Conservation (phyloP, 495 filamentous ascomycete species). For the Penicillium manginii region DNA sequence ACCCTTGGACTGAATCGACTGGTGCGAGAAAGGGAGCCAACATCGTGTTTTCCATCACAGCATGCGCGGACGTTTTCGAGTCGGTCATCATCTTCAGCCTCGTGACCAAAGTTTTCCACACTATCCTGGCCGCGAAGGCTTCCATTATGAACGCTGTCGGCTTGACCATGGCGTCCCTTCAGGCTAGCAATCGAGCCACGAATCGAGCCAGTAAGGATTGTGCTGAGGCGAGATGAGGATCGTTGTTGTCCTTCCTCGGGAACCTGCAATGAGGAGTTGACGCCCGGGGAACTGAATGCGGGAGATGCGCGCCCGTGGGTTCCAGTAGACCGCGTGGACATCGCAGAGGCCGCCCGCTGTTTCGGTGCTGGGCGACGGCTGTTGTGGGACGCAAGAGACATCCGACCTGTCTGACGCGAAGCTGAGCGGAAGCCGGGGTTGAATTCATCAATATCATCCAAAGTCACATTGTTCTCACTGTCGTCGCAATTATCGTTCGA, state of each 20-base stretch:
- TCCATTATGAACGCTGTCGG: slow-evolving; percentile 66
- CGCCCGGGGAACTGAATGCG: slow-evolving; percentile 45
- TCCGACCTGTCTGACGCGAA: slow-evolving; percentile 58
- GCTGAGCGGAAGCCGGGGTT: slow-evolving; percentile 68
- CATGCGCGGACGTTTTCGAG: slow-evolving; percentile 96
- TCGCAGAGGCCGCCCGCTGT: slow-evolving; percentile 50
- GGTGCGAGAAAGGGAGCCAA: slow-evolving; percentile 51
- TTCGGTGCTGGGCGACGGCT: slow-evolving; percentile 65
- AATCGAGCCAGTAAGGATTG: slow-evolving; percentile 48
- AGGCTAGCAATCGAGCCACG: slow-evolving; percentile 49
- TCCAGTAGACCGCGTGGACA: slow-evolving; percentile 49
- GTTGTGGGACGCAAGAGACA: slow-evolving; percentile 82
- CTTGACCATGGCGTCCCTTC: slow-evolving; percentile 41
- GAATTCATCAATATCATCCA: slow-evolving; percentile 88
- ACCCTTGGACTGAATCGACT: slow-evolving; percentile 48
- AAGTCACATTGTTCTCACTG: slow-evolving; percentile 62
- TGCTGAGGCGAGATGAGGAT: slow-evolving; percentile 49
- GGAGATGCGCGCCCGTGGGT: slow-evolving; percentile 48
- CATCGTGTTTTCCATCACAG: slow-evolving; percentile 82
- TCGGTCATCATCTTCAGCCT: slow-evolving; percentile 73
- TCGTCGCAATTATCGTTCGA: slow-evolving; percentile 61
- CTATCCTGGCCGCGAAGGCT: slow-evolving; percentile 71
- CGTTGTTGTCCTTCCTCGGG: slow-evolving; percentile 40
- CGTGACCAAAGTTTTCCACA: slow-evolving; percentile 76
- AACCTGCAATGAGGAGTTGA: slow-evolving; percentile 46